phyloP scores from a whole-genome alignment of 2,329 filamentous ascomycete species.

The Atkinsonella texensis region DNA sequence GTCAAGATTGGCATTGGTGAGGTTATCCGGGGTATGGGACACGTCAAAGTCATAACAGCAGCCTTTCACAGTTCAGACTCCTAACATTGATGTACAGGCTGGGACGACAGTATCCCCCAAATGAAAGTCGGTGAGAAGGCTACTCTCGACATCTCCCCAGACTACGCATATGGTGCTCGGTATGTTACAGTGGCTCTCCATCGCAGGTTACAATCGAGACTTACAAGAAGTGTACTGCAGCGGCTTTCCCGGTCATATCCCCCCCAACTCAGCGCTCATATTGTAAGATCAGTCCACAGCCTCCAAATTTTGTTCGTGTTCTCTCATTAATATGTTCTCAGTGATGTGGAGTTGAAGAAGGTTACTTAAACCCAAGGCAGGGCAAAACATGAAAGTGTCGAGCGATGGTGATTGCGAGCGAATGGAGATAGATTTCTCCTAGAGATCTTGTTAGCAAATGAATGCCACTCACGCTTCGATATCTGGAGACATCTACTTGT shows the following conservation, averaged over 20 bases:
- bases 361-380: neutral
- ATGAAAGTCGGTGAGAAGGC: slow-evolving; percentile 92
- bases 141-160: slow-evolving; percentile 61
- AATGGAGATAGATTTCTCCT: neutral
- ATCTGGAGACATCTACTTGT: neutral
- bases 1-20: slow-evolving; percentile 68
- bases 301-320: neutral
- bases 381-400: neutral
- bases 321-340: slow-evolving; percentile 1
- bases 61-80: slow-evolving; percentile 6
- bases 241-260: slow-evolving; percentile 70
- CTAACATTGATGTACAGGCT: slow-evolving; percentile 37
- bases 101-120: slow-evolving; percentile 71
- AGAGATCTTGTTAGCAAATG: neutral
- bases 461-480: neutral
- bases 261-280: slow-evolving; percentile 21
- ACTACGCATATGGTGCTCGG: slow-evolving; percentile 10
- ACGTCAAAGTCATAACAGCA: slow-evolving; percentile 7
- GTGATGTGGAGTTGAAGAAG: slow-evolving; percentile 8
- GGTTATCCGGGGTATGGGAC: slow-evolving; percentile 66
- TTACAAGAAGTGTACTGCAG: slow-evolving; percentile 27
- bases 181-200: slow-evolving; percentile 31
- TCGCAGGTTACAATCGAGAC: neutral
- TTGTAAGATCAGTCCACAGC: slow-evolving; percentile 1
- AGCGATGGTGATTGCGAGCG: neutral